phyloP scores from a whole-genome alignment of 208 protist genomes.

The Crithidia expoeki region DNA sequence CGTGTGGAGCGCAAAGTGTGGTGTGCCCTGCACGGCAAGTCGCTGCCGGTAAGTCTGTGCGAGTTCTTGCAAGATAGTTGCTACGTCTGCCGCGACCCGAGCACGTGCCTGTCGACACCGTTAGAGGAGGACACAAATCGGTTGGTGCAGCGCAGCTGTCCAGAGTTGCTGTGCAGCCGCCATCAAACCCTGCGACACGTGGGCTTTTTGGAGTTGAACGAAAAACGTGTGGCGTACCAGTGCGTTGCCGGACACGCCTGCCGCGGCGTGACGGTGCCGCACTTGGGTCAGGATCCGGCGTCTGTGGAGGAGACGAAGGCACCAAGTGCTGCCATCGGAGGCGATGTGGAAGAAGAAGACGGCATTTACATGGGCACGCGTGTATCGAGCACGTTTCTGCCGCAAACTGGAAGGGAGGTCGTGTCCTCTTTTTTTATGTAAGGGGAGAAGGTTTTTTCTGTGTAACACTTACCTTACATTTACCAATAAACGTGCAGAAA shows the following conservation, averaged over 20 bases:
- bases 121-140: conserved; percentile 62
- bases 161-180: conserved; percentile 74
- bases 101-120: conserved; percentile 74
- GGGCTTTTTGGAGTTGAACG: conserved; percentile 75
- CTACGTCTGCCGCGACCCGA: conserved; percentile 76
- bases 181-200: conserved; percentile 77
- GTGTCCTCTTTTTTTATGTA: conserved; percentile 85
- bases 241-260: conserved; percentile 74
- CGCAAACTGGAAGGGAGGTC: conserved; percentile 43
- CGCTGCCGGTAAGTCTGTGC: conserved; percentile 49
- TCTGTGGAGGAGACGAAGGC: neutral
- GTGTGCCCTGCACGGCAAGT: conserved; percentile 87
- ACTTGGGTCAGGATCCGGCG: conserved; percentile 23
- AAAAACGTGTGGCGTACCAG: conserved; percentile 66
- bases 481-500: neutral
- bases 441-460: neutral
- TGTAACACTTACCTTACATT: neutral
- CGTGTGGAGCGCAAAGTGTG: conserved; percentile 61
- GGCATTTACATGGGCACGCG: conserved; percentile 33
- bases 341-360: conserved; percentile 30
- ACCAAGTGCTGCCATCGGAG: conserved; percentile 6
- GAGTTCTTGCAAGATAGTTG: conserved; percentile 76
- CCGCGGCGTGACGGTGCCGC: conserved; percentile 50
- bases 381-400: conserved; percentile 32
- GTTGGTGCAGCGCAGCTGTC: conserved; percentile 49